These are phyloP conservation scores for Macrocybe gigantea DNA, from an alignment of 768 basidiomycete genomes.

Conservation along the genomic window DNA sequence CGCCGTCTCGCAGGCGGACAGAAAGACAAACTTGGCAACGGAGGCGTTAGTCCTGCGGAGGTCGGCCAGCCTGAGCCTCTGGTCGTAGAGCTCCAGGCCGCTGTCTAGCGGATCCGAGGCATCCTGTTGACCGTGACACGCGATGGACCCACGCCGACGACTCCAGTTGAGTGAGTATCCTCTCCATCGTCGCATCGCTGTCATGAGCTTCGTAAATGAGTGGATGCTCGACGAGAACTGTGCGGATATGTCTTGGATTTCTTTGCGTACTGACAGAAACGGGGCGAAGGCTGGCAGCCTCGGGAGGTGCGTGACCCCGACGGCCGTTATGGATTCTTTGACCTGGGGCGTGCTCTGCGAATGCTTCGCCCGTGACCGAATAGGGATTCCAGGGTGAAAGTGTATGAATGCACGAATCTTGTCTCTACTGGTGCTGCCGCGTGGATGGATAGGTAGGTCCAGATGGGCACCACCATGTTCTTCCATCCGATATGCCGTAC, in stretches of 20 bases:
- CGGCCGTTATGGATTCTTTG: too few species aligned
- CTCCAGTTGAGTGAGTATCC: not conserved
- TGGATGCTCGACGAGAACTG: not conserved
- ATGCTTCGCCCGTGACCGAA: not conserved
- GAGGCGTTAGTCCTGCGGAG: not conserved
- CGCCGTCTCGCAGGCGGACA: not conserved
- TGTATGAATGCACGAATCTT: not conserved
- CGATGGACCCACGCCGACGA: not conserved
- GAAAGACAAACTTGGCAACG: not conserved
- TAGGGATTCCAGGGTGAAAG: not conserved
- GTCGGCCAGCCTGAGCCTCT: not conserved
- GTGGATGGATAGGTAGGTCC: not conserved
- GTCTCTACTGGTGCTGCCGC: not conserved
- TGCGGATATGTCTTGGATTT: not conserved
- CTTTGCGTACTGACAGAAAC: too few species aligned
- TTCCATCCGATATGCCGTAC: not conserved
- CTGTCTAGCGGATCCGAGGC: not conserved
- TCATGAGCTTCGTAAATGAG: not conserved
- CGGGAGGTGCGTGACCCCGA: too few species aligned
- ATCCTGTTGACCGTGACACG: not conserved
- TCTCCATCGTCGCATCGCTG: not conserved
- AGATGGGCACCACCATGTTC: slow-evolving; percentile 1
- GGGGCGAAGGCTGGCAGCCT: not conserved
- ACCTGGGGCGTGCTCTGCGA: too few species aligned
- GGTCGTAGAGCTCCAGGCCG: not conserved